These are phyloP conservation scores for Fusarium fracticaudum DNA, from an alignment of 2,329 filamentous ascomycete genomes.

Conservation along the genomic window DNA sequence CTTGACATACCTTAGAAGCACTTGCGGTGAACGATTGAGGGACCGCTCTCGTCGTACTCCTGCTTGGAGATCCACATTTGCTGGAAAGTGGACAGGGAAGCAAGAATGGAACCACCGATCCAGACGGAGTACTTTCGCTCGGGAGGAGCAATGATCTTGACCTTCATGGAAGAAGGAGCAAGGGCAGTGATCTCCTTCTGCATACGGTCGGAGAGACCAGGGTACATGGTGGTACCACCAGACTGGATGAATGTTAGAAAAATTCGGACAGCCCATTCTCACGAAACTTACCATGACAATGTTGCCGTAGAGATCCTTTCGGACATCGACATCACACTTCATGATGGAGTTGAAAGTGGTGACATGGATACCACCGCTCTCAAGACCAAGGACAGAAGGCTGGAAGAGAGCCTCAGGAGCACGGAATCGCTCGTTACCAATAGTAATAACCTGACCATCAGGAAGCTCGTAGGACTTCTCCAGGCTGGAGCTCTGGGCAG, in stretches of 20 bases:
- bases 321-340: slow-evolving; percentile 99
- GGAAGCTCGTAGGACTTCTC: slow-evolving; percentile 99
- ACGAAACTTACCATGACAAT: slow-evolving; percentile 94
- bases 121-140: slow-evolving; percentile 99
- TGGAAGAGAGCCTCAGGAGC: slow-evolving; percentile 99
- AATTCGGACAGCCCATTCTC: neutral
- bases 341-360: slow-evolving; percentile 99
- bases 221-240: slow-evolving; percentile 99
- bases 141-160: slow-evolving; percentile 99
- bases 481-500: slow-evolving; percentile 96
- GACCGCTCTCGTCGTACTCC: slow-evolving; percentile 99
- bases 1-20: slow-evolving; percentile 88
- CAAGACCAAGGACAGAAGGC: slow-evolving; percentile 96
- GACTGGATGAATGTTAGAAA: slow-evolving; percentile 69
- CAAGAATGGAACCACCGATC: slow-evolving; percentile 99
- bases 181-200: slow-evolving; percentile 99
- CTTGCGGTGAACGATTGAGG: slow-evolving; percentile 99
- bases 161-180: slow-evolving; percentile 99
- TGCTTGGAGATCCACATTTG: slow-evolving; percentile 99
- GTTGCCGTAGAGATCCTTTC: slow-evolving; percentile 99
- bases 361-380: slow-evolving; percentile 98
- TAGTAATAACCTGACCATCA: slow-evolving; percentile 99
- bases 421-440: slow-evolving; percentile 99
- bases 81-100: slow-evolving; percentile 99
- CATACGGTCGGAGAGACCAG: slow-evolving; percentile 99